Evolutionary conservation across 2,329 filamentous ascomycete genomes (phyloP).

Genomic region (Nemania diffusa): DNA sequence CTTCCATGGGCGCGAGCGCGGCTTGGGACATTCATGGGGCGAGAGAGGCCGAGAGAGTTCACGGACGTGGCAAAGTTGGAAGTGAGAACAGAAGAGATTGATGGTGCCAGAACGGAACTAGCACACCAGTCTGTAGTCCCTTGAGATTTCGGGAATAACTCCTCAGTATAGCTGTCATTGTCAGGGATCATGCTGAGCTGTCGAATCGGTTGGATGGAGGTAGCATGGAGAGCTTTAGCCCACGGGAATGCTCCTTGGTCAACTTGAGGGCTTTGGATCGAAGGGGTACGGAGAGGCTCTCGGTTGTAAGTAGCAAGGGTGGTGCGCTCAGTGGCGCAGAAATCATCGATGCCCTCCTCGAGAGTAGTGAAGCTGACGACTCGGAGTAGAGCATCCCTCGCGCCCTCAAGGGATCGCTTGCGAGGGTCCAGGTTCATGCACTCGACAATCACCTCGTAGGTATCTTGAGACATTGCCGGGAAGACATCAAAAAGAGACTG

Average conservation of each 20-base stretch:
- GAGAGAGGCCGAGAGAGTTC: conserved; percentile 73
- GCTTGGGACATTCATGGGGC: conserved; percentile 54
- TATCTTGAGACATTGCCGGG: conserved; percentile 98
- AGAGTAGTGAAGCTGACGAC: conserved; percentile 92
- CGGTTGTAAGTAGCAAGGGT: conserved; percentile 87
- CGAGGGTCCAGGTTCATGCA: conserved; percentile 91
- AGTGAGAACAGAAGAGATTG: conserved; percentile 83
- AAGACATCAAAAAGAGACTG: conserved; percentile 98
- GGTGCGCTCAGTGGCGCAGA: conserved; percentile 84
- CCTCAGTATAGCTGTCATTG: conserved; percentile 81
- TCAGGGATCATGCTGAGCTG: conserved; percentile 89
- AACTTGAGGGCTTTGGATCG: conserved; percentile 86
- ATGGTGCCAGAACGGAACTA: conserved; percentile 78
- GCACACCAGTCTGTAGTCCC: conserved; percentile 82
- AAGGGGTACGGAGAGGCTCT: conserved; percentile 94
- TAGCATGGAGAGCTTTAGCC: conserved; percentile 88
- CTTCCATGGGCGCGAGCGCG: conserved; percentile 65
- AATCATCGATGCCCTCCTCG: conserved; percentile 91
- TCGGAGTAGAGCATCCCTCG: conserved; percentile 80
- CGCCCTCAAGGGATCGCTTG: conserved; percentile 83
- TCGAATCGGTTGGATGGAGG: conserved; percentile 74
- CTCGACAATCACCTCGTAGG: conserved; percentile 90
- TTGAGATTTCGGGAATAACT: conserved; percentile 84
- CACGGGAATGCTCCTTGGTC: conserved; percentile 91
- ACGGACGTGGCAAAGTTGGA: conserved; percentile 85